Evolutionary conservation across 192 early-diverging fungal species (phyloP).

Genomic region (Gaertneriomyces semiglobifer): DNA sequence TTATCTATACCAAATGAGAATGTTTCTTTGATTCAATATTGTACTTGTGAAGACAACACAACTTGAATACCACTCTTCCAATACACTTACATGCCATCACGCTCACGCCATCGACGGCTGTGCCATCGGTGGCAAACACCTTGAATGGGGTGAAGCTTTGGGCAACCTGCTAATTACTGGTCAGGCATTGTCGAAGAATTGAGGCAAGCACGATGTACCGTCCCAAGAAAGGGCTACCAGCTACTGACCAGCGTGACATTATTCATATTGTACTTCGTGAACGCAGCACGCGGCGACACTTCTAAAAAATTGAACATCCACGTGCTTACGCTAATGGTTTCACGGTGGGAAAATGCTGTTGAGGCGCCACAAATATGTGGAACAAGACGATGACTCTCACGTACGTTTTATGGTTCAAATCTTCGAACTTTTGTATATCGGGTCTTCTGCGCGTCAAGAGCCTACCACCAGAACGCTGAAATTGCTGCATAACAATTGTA

Average conservation of each 20-base stretch:
- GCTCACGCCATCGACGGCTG: constrained; percentile 8
- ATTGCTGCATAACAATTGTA: constrained; percentile 22
- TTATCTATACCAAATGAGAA: constrained; percentile 1
- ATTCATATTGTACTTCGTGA: constrained; percentile 4
- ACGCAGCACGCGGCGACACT: neutral
- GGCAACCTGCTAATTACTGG: neutral
- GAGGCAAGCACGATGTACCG: neutral
- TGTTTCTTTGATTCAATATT: neutral
- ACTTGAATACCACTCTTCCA: neutral
- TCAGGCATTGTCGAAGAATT: neutral
- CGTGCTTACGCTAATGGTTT: neutral
- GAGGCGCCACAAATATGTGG: no score
- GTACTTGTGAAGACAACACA: neutral
- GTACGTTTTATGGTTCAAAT: constrained; percentile 17
- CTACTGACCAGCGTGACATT: constrained; percentile 18
- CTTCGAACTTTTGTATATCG: constrained; percentile 7
- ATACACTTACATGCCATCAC: constrained; percentile 14
- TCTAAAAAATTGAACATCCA: constrained; percentile 4
- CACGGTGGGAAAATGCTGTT: no score
- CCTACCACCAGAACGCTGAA: constrained; percentile 11
- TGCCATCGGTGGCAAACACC: constrained; percentile 16
- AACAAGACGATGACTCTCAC: neutral
- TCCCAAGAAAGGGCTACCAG: neutral
- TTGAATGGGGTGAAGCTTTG: constrained; percentile 23
- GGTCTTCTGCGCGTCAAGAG: neutral